A percentile compares a stretch with the other conserved stretches of the same genome.
These are phyloP conservation scores for Pulveroboletus sp. DNA, from an alignment of 768 basidiomycete species.

Conservation along the genomic window DNA sequence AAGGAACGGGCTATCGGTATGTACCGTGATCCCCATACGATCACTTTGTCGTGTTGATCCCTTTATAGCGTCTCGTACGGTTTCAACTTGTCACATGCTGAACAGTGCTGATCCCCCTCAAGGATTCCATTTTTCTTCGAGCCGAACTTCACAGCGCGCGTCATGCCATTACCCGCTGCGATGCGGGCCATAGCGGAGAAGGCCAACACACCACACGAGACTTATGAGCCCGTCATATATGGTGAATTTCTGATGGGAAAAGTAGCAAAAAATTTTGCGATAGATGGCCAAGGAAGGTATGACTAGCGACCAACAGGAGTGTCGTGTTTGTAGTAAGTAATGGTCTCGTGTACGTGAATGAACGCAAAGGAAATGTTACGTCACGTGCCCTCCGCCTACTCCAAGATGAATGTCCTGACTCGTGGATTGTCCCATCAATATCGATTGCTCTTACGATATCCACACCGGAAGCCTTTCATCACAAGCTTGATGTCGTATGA, in stretches of 20 bases:
- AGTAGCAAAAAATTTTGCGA: constrained; percentile 68
- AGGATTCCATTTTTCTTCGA: constrained; percentile 95
- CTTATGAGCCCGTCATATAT: constrained; percentile 55
- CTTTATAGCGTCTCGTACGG: constrained; percentile 64
- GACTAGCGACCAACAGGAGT: constrained; percentile 9
- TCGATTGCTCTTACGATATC: constrained; percentile 15
- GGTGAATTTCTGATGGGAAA: constrained; percentile 75
- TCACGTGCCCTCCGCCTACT: constrained; percentile 26
- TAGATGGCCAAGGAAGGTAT: constrained; percentile 33
- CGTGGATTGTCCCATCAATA: constrained; percentile 20
- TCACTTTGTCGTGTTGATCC: constrained; percentile 5
- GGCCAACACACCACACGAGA: constrained; percentile 23
- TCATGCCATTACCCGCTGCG: constrained; percentile 63
- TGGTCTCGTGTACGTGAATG: too few relatives aligned
- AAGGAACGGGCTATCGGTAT: constrained; percentile 60
- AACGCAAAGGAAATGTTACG: neutral
- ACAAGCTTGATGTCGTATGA: constrained; percentile 49
- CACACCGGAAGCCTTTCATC: constrained; percentile 10
- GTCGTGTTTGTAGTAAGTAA: too few relatives aligned
- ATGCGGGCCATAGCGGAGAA: constrained; percentile 32
- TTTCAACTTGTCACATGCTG: neutral
- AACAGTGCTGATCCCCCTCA: constrained; percentile 3
- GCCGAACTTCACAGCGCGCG: constrained; percentile 71
- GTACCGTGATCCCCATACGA: constrained; percentile 1
- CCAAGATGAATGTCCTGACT: constrained; percentile 17